Percentiles rank a stretch among this genome's conserved stretches.
These are phyloP conservation scores for Hortaea sp. DNA, from an alignment of 2,329 filamentous ascomycete species.

Conservation along the genomic window DNA sequence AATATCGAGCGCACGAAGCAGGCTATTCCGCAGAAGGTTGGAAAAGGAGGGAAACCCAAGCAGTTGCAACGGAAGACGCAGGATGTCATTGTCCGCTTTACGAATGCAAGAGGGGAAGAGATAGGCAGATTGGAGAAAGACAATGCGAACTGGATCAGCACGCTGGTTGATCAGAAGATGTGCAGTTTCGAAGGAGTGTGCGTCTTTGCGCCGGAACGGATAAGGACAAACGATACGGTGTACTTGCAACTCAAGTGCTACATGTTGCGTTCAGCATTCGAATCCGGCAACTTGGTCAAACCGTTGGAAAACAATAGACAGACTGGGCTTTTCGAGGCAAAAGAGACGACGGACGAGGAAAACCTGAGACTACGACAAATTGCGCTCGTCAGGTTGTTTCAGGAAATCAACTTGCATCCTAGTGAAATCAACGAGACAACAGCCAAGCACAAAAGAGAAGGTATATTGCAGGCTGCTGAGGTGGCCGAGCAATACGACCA, in stretches of 20 bases:
- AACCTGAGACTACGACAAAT: constrained; percentile 75
- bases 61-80: constrained; percentile 54
- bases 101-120: constrained; percentile 66
- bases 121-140: constrained; percentile 82
- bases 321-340: constrained; percentile 68
- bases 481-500: constrained; percentile 62
- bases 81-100: constrained; percentile 88
- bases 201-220: constrained; percentile 75
- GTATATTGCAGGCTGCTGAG: constrained; percentile 77
- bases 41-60: constrained; percentile 30
- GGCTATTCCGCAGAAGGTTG: constrained; percentile 41
- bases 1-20: constrained; percentile 78
- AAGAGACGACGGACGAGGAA: constrained; percentile 78
- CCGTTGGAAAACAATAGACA: constrained; percentile 60
- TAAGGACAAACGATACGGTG: constrained; percentile 89
- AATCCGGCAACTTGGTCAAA: constrained; percentile 50
- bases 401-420: constrained; percentile 77
- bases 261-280: constrained; percentile 65
- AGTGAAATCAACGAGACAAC: constrained; percentile 63
- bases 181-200: constrained; percentile 81
- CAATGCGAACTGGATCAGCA: constrained; percentile 81
- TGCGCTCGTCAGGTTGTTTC: constrained; percentile 75
- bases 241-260: constrained; percentile 78
- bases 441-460: constrained; percentile 70
- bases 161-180: constrained; percentile 79